Percentiles rank a stretch among this genome's conserved stretches.
These are phyloP conservation scores for Delphinella strobiligena DNA, from an alignment of 2,329 filamentous ascomycete species.

Conservation along the genomic window DNA sequence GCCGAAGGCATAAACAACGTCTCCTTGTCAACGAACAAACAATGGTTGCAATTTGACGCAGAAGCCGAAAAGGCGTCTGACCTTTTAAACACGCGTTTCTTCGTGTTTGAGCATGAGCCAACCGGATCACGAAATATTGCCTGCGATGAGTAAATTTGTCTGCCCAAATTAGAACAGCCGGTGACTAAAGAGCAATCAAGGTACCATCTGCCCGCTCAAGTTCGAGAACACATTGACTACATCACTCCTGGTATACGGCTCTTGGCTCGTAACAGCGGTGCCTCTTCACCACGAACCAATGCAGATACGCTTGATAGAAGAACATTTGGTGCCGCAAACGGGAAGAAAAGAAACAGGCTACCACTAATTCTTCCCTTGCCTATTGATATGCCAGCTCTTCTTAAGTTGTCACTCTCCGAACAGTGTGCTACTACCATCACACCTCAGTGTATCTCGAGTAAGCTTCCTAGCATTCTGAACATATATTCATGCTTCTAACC, in stretches of 20 bases:
- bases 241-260: constrained; percentile 16
- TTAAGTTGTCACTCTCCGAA: too few relatives aligned
- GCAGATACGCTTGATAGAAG: too few relatives aligned
- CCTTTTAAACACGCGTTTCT: constrained; percentile 28
- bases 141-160: too few relatives aligned
- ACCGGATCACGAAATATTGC: too few relatives aligned
- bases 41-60: constrained; percentile 30
- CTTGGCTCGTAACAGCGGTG: constrained; percentile 9
- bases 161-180: too few relatives aligned
- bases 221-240: constrained; percentile 15
- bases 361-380: constrained; percentile 7
- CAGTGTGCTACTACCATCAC: too few relatives aligned
- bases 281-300: too few relatives aligned
- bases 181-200: too few relatives aligned
- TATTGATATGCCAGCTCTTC: constrained; percentile 10
- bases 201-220: constrained; percentile 17
- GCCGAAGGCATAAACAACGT: not conserved
- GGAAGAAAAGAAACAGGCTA: constrained; percentile 7
- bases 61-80: constrained; percentile 25
- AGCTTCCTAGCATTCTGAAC: too few relatives aligned
- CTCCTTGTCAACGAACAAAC: not conserved
- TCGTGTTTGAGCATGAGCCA: constrained; percentile 28
- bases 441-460: too few relatives aligned
- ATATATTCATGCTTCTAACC: too few relatives aligned
- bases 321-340: too few relatives aligned